A percentile compares a stretch with the other conserved stretches of the same genome.
phyloP scores from a whole-genome alignment of 345 rosid species.

The Murraya koenigii region DNA sequence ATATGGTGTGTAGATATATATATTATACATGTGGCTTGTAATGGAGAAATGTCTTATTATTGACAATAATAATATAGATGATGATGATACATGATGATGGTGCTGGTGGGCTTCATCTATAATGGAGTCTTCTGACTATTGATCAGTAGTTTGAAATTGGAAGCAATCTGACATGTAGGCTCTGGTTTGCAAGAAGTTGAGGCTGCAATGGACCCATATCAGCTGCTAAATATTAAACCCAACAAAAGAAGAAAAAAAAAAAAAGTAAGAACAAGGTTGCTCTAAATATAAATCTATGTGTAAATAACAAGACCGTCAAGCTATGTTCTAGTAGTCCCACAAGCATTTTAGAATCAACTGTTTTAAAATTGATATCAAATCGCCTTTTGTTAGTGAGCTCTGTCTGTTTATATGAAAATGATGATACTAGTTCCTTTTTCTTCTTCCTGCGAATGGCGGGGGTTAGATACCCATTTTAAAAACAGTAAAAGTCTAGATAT shows the following conservation, averaged over 20 bases:
- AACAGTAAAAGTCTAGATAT: too few relatives aligned
- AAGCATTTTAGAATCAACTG: too few relatives aligned
- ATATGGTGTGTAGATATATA: background rate
- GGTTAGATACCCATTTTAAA: too few relatives aligned
- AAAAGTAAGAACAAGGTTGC: background rate
- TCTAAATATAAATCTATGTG: background rate
- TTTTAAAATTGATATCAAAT: too few relatives aligned
- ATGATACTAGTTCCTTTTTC: too few relatives aligned
- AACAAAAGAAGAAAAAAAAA: background rate
- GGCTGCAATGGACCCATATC: conserved; percentile 25
- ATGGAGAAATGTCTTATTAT: too few relatives aligned
- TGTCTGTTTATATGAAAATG: too few relatives aligned
- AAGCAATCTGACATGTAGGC: conserved; percentile 28
- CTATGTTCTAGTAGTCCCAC: too few relatives aligned
- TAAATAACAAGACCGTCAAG: too few relatives aligned
- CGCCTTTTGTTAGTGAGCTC: too few relatives aligned
- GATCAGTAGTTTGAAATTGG: conserved; percentile 7
- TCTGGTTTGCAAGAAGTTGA: conserved; percentile 18
- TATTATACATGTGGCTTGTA: too few relatives aligned
- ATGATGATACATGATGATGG: background rate
- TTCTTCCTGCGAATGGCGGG: too few relatives aligned
- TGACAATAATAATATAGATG: background rate
- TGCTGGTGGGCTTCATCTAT: background rate
- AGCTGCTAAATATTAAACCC: conserved; percentile 6
- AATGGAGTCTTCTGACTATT: background rate